A percentile compares a stretch with the other conserved stretches of the same genome.
phyloP scores from a whole-genome alignment of 1,284 basidiomycete species.

The Puccinia novopanici region DNA sequence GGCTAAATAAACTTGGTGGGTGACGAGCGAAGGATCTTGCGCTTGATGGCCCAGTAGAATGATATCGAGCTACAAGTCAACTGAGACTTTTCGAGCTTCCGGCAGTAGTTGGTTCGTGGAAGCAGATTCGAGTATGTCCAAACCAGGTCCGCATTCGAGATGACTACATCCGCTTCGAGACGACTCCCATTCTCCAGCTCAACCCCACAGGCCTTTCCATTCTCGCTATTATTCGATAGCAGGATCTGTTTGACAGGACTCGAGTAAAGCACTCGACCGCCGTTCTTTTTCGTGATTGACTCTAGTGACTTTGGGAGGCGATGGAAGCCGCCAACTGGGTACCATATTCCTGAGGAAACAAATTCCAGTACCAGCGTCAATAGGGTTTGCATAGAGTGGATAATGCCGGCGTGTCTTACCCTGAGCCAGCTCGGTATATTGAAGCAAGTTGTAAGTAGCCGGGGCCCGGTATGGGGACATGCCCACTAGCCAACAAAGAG shows the following conservation, averaged over 20 bases:
- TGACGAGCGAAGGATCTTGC: slow-evolving; percentile 61
- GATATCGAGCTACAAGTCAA: slow-evolving; percentile 63
- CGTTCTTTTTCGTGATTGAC: slow-evolving; percentile 61
- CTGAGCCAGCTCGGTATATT: slow-evolving; percentile 64
- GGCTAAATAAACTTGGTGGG: slow-evolving; percentile 63
- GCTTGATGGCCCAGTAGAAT: slow-evolving; percentile 64
- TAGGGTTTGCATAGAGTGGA: background rate
- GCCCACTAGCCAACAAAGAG: slow-evolving; percentile 56
- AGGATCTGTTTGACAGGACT: slow-evolving; percentile 61
- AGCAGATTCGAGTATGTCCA: slow-evolving; percentile 64
- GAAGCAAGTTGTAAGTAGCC: slow-evolving; percentile 63
- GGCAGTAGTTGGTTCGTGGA: slow-evolving; percentile 58
- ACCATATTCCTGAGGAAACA: slow-evolving; percentile 63
- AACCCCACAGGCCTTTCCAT: slow-evolving; percentile 60
- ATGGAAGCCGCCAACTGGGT: slow-evolving; percentile 64
- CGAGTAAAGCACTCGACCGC: slow-evolving; percentile 61
- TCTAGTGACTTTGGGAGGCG: slow-evolving; percentile 58
- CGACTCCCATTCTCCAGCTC: slow-evolving; percentile 61
- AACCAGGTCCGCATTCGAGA: slow-evolving; percentile 64
- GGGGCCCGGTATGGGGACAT: slow-evolving; percentile 65
- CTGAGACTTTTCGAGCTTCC: slow-evolving; percentile 56
- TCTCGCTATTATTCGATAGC: slow-evolving; percentile 55
- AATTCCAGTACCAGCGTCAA: background rate
- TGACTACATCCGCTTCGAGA: slow-evolving; percentile 62
- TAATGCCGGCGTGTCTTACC: slow-evolving; percentile 6